phyloP scores from a whole-genome alignment of 768 basidiomycete species.

The Leccinum arenicola region DNA sequence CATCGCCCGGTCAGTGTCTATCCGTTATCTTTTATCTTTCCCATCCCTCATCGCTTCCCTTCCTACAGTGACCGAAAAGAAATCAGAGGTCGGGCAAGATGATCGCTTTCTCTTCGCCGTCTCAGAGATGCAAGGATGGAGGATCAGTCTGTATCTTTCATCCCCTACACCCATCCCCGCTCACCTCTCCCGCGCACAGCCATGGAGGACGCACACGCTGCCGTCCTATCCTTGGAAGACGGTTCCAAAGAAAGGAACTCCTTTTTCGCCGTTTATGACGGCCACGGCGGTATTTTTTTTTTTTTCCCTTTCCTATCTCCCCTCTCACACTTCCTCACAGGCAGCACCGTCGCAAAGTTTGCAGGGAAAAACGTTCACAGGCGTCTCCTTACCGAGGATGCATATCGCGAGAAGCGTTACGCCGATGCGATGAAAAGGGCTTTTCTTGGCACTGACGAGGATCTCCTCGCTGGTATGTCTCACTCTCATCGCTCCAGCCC shows the following conservation, averaged over 20 bases:
- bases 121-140: conserved; percentile 99
- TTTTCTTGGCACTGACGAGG: conserved; percentile 94
- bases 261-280: conserved; percentile 98
- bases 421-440: conserved; percentile 78
- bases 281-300: conserved; percentile 79
- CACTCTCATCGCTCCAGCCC: conserved; percentile 1
- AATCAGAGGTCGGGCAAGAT: conserved; percentile 70
- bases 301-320: neutral
- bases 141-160: conserved; percentile 73
- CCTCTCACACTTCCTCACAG: conserved; percentile 37
- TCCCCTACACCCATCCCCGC: neutral
- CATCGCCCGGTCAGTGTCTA: conserved; percentile 61
- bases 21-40: neutral
- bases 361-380: conserved; percentile 83
- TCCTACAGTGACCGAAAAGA: conserved; percentile 73
- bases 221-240: conserved; percentile 66
- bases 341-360: conserved; percentile 80
- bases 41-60: conserved; percentile 14
- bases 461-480: conserved; percentile 74
- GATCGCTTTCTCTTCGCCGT: conserved; percentile 70
- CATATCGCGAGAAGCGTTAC: conserved; percentile 70
- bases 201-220: conserved; percentile 96
- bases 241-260: conserved; percentile 50
- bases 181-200: conserved; percentile 43
- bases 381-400: conserved; percentile 67